Percentiles rank a stretch among this genome's conserved stretches.
phyloP scores from a whole-genome alignment of 148 eudicot genomes.

The Chenopodium suecicum region DNA sequence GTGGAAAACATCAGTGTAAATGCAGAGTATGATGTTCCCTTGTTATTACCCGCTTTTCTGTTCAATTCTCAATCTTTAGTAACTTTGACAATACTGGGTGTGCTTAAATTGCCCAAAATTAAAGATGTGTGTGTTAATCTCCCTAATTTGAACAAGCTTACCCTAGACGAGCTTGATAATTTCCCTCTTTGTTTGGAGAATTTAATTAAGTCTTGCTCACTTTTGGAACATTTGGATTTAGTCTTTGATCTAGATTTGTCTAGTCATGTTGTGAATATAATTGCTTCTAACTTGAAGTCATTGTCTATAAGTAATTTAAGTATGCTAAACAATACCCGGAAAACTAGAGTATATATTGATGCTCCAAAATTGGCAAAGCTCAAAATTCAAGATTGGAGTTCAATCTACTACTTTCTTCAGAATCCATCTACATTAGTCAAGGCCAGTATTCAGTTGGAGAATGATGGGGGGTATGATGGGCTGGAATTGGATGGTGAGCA shows the following conservation, averaged over 20 bases:
- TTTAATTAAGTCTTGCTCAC: conserved; percentile 2
- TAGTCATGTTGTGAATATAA: background rate
- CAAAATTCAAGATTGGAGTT: background rate
- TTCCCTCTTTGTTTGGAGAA: background rate
- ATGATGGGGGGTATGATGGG: no score
- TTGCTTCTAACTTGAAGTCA: background rate
- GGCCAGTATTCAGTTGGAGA: background rate
- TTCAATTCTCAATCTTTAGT: background rate
- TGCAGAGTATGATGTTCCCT: no score
- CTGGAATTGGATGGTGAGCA: no score
- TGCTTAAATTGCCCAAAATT: background rate
- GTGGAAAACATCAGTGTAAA: no score
- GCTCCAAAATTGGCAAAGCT: background rate
- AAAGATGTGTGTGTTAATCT: background rate
- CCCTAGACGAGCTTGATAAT: background rate
- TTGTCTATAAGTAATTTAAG: background rate
- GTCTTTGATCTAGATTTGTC: background rate
- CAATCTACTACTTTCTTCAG: background rate
- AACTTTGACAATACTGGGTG: background rate
- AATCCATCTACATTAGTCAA: background rate
- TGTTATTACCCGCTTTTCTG: background rate
- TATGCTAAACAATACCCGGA: background rate
- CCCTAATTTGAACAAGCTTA: conserved; percentile 9
- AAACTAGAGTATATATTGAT: background rate
- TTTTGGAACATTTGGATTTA: background rate